Percentiles rank a stretch among this genome's conserved stretches.
Evolutionary conservation across 2,329 filamentous ascomycete genomes (phyloP).

Genomic region (Pseudogymnoascus sp.): DNA sequence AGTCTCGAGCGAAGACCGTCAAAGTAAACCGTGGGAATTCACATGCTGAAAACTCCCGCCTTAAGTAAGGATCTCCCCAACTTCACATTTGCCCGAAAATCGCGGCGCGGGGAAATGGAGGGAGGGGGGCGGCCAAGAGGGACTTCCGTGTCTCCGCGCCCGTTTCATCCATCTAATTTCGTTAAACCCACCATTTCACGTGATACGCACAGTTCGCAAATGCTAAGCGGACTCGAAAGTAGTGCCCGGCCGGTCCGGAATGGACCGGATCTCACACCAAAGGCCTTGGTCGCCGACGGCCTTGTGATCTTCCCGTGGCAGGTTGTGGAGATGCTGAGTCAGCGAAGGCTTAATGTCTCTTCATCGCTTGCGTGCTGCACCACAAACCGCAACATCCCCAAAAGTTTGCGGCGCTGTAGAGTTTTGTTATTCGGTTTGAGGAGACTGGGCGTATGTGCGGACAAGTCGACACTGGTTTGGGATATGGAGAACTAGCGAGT

Average conservation of each 20-base stretch:
- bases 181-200: neutral
- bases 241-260: neutral
- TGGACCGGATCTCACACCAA: neutral
- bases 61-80: neutral
- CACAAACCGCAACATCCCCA: neutral
- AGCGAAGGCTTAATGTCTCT: neutral
- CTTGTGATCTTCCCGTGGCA: conserved; percentile 8
- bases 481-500: neutral
- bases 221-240: neutral
- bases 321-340: conserved; percentile 1
- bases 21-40: neutral
- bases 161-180: neutral
- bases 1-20: neutral
- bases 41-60: neutral
- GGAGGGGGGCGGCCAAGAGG: neutral
- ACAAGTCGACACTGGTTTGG: neutral
- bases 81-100: neutral
- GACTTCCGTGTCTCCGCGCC: neutral
- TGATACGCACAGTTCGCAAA: neutral
- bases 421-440: neutral
- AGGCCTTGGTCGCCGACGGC: neutral
- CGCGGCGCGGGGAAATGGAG: neutral
- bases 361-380: neutral
- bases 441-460: neutral
- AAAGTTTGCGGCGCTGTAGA: neutral